Evolutionary conservation across 1,284 basidiomycete genomes (phyloP), one percentile per base, ranked within the genome.

Genomic region (Cutaneotrichosporon sp.): DNA sequence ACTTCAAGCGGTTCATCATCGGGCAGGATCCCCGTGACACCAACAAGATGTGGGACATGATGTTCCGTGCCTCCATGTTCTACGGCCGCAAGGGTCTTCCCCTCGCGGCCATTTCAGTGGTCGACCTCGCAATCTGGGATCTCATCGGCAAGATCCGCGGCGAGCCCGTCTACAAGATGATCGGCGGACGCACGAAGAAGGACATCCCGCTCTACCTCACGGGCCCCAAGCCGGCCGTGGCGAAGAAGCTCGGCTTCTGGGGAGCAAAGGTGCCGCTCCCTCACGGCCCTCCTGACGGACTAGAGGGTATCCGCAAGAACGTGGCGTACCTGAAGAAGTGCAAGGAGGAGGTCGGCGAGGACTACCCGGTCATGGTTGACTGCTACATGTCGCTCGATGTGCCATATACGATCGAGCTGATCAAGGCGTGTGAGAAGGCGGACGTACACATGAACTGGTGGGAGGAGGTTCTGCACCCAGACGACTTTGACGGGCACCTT

Each of bases 91-190:
- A 80, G 60, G 70, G 79, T 54, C 70, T 80, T 12, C 74, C 78
- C 9, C 67, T 80, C 24, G 78, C 78, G 5, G 78, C 76, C 20
- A 72, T 78, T 52, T 77, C 75, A 12, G 84, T 82, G 4, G 82
- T 77, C 57, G 74, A 76, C 51, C 64, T 75, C 26, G 79, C 80
- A 25, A 71, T 81, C 51, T 80, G 79, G 80, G 80, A 81, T 60
- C 70, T 80, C 1, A 62, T 80, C 16, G 80, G 80, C 50, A 80
- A 80, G 67, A 75, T 81, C 55, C 76, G 80, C 26, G 68, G 70
- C 20, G 79, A 81, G 66, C 80, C 80, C 2, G 76, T 81, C 52
- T 80, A 80, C 75, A 79, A 80, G 70, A 77, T 80, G 75, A 81
- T 80, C 56, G 80, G 79, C 31, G 79, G 79, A 7, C 65, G 70